Base-by-base conservation (phyloP, 208 protist species). In the Trypanosoma grayi region DNA sequence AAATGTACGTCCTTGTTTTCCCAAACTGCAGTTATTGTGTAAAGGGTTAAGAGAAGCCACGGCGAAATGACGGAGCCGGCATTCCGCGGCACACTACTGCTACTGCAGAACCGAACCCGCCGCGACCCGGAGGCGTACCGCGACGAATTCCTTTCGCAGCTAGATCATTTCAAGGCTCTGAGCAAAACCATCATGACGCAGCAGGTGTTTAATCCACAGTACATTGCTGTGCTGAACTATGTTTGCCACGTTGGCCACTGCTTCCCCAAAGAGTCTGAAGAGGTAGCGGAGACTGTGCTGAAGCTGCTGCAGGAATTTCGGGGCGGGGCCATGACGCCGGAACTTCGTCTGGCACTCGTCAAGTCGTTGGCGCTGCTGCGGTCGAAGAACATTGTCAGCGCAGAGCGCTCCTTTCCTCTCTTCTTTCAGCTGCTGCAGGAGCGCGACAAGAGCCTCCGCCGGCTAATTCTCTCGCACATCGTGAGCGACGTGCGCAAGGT, bases 361-460 rank as follows among this genome's bases (percentile, higher is more conserved):
- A 96, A 98, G 69, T 78, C 81, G 4, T 68, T 99, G 27, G 94
- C 98, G 31, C 79, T 99, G 40, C 79, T 99, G 51, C 89, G 97
- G 37, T 95, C 95, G 25, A 90, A 95, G 65, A 87, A 92, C 54
- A 55, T 98, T 34, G 70, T 98, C 24, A 60, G 74, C 30, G 71
- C 91, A 13, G 87, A 92, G 14, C 70, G 83, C 1, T 79, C 98
- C 8, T 93, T 98, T 63, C 83, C 93, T 16, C 71, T 99, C 13
- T 96, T 98, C 74, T 99, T 99, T 76, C 85, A 65, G 59, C 75
- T 99, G 14, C 97, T 99, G 56, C 85, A 97, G 46, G 86, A 97
- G 67, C 81, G 93, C 16, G 97, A 99, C 79, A 98, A 98, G 79
- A 46, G 51, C 47, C 75, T 98, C 24, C 87, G 98, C 40, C 70